Conservation (phyloP, 2,329 filamentous ascomycete species). For the Penicillium rolfsii region DNA sequence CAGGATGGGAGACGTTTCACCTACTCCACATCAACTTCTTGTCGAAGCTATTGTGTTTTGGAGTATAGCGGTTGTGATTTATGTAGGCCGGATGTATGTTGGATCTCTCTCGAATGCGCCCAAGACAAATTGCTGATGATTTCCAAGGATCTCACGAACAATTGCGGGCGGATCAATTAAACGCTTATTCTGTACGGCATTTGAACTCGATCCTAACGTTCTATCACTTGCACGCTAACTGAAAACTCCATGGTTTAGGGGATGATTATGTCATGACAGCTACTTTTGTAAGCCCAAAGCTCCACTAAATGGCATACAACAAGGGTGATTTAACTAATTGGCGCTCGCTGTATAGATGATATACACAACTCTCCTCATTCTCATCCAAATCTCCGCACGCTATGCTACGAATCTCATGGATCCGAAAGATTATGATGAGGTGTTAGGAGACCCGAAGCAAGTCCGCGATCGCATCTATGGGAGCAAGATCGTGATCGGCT, state of each 20-base stretch:
- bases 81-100: conserved; percentile 34
- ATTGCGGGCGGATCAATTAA: conserved; percentile 35
- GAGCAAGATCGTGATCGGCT: conserved; percentile 54
- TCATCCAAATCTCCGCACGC: conserved; percentile 43
- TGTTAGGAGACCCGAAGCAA: conserved; percentile 43
- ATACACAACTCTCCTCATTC: conserved; percentile 39
- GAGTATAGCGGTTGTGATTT: conserved; percentile 36
- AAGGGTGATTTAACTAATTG: neutral
- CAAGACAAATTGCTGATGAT: conserved; percentile 10
- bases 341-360: conserved; percentile 32
- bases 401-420: conserved; percentile 47
- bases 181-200: conserved; percentile 32
- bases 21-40: conserved; percentile 35
- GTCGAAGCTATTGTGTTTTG: conserved; percentile 37
- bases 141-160: conserved; percentile 30
- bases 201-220: neutral
- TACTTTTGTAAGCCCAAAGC: conserved; percentile 40
- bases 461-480: conserved; percentile 50
- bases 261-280: conserved; percentile 46
- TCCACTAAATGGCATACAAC: neutral
- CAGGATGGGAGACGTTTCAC: conserved; percentile 36
- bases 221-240: neutral
- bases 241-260: conserved; percentile 21
- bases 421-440: conserved; percentile 35
- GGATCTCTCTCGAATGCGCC: conserved; percentile 1